Percentiles rank a stretch among this genome's conserved stretches.
These are phyloP conservation scores for Dryas alaskensis DNA, from an alignment of 306 rosid genomes.

Conservation along the genomic window DNA sequence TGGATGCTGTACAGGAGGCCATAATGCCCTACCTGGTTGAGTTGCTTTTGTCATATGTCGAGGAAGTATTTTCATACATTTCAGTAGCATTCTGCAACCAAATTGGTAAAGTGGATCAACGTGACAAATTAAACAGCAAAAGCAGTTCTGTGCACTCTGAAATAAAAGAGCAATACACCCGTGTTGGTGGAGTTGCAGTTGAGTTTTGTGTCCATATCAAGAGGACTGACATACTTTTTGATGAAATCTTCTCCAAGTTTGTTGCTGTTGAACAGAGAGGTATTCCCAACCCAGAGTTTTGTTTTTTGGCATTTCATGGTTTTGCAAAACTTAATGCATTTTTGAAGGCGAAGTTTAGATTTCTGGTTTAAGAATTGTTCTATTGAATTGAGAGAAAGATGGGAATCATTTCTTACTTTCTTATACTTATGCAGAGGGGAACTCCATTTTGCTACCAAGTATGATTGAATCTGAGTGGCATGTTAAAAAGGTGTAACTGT, in stretches of 20 bases:
- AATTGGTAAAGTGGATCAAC: slow-evolving; percentile 59
- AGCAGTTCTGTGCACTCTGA: slow-evolving; percentile 64
- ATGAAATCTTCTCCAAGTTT: slow-evolving; percentile 83
- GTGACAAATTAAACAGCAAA: slow-evolving; percentile 39
- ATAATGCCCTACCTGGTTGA: slow-evolving; percentile 88
- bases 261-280: slow-evolving; percentile 81
- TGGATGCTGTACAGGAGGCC: slow-evolving; percentile 86
- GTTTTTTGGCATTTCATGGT: slow-evolving; percentile 13
- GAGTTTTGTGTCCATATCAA: slow-evolving; percentile 96
- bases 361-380: not conserved
- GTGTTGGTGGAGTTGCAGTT: slow-evolving; percentile 99
- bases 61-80: slow-evolving; percentile 93
- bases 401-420: slow-evolving; percentile 3
- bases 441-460: not conserved
- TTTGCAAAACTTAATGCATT: not conserved
- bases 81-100: slow-evolving; percentile 93
- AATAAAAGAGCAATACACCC: slow-evolving; percentile 88
- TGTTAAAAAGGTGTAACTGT: slow-evolving; percentile 1
- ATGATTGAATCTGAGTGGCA: not conserved
- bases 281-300: slow-evolving; percentile 27
- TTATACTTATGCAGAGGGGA: not conserved
- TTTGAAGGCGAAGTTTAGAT: slow-evolving; percentile 9
- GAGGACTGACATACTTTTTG: slow-evolving; percentile 91
- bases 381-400: not conserved
- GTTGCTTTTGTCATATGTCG: slow-evolving; percentile 87